Conservation (phyloP, 106 monocot genomes). For the Vanilla planifolia region DNA sequence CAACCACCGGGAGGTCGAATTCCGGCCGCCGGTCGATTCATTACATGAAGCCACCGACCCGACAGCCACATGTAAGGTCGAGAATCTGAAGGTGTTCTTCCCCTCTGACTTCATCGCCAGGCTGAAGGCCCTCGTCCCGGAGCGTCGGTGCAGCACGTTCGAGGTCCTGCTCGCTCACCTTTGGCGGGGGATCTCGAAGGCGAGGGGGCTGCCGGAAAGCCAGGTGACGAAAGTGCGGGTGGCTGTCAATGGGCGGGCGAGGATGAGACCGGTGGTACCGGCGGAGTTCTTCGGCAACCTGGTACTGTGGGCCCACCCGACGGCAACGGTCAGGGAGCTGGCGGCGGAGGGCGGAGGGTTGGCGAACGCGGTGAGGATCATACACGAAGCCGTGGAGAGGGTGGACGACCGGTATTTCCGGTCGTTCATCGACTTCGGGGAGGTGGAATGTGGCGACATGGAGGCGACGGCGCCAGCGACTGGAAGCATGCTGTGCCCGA, state of each 20-base stretch:
- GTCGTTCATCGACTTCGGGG: conserved; percentile 72
- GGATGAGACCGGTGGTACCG: conserved; percentile 29
- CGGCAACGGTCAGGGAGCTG: conserved; percentile 15
- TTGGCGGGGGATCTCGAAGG: conserved; percentile 46
- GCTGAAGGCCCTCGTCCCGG: conserved; percentile 20
- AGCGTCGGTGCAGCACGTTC: conserved; percentile 39
- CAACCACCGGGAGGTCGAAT: conserved; percentile 45
- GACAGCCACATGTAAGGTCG: conserved; percentile 9
- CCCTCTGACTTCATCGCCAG: conserved; percentile 24
- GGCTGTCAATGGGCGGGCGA: conserved; percentile 43
- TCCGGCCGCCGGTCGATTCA: neutral
- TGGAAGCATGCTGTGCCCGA: conserved; percentile 31
- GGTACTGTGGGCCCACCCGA: conserved; percentile 48
- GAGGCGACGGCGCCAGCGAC: conserved; percentile 12
- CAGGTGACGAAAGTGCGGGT: conserved; percentile 24
- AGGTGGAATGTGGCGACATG: conserved; percentile 28
- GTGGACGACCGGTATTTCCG: conserved; percentile 43
- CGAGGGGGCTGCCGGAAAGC: conserved; percentile 20
- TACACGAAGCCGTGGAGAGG: conserved; percentile 24
- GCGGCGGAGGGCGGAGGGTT: neutral
- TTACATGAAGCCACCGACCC: neutral
- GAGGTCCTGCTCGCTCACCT: conserved; percentile 51
- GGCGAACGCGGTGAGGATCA: conserved; percentile 9
- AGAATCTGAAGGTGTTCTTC: conserved; percentile 41
- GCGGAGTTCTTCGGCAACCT: conserved; percentile 58